Evolutionary conservation across 345 rosid species (phyloP), one percentile per base, ranked within the genome.

Genomic region (Salix dunnii): DNA sequence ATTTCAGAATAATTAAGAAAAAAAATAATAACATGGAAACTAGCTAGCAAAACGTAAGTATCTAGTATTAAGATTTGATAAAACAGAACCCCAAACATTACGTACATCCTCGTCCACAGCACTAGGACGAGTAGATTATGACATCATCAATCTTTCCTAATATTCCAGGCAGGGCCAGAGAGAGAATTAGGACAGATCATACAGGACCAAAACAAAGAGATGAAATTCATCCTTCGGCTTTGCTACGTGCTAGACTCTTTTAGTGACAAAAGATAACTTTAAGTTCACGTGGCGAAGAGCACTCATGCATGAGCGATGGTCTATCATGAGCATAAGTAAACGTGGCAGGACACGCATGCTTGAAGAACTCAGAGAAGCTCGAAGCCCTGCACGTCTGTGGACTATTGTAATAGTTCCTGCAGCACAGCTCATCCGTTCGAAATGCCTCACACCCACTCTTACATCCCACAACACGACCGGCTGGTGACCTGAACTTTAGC

Each of bases 261-360:
- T 81, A 91, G 83, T 93, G 99, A 46, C 99, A 95, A 91, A 95
- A 95, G 79, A 95, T 95, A 35, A 95, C 91, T 85, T 95, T 95
- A 33, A 95, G 98, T 86, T 95, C 99, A 25, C 88, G 88, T 10
- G 99, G 96, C 8, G 97, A 91, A 16, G 96, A 76, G 67, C 99
- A 95, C 18, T 93, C 89, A 73, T 93, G 97, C 91, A 82, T 85
- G 23, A 95, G 97, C 23, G 97, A 90, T 17, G 98, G 97, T 14
- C 68, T 89, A 73, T 95, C 99, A 66, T 93, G 96, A 9, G 99
- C 97, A 61, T 86, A 93, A 11, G 99, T 95, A 36, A 89, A 85
- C 46, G 97, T 93, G 38, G 97, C 85, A 4, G 99, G 99, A 71
- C 98, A 95, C 20, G 94, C 90, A 40, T 83, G 94, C 78, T 95